A percentile compares a stretch with the other conserved stretches of the same genome.
Conservation (phyloP, 176 grass and related monocot genomes). For the Elaeis guineensis region DNA sequence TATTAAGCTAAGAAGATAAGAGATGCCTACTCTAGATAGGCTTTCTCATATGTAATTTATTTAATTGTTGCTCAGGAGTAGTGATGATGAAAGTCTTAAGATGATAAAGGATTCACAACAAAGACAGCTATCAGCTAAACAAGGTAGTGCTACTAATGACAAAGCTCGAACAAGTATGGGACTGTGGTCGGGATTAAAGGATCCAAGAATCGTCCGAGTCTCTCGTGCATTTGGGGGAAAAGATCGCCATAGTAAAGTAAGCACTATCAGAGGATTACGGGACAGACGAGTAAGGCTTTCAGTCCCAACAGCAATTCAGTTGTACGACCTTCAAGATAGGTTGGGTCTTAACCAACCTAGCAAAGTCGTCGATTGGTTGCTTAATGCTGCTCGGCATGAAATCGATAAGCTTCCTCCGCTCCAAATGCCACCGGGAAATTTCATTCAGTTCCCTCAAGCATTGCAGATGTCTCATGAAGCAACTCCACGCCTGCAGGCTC, state of each 20-base stretch:
- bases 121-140: no score
- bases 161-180: constrained; percentile 22
- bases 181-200: constrained; percentile 55
- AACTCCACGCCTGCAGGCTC: constrained; percentile 8
- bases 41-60: no score
- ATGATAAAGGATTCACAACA: no score
- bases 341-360: constrained; percentile 89
- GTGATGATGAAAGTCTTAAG: no score
- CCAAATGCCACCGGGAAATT: constrained; percentile 48
- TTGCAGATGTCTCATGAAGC: not conserved
- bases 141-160: no score
- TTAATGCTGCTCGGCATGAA: constrained; percentile 75
- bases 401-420: constrained; percentile 94
- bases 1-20: no score
- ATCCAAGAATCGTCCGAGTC: constrained; percentile 87
- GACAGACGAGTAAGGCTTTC: constrained; percentile 86
- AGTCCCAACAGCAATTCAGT: constrained; percentile 84
- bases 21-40: no score
- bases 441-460: constrained; percentile 3
- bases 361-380: constrained; percentile 96
- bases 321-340: constrained; percentile 95
- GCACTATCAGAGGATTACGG: constrained; percentile 68
- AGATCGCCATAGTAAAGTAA: constrained; percentile 94
- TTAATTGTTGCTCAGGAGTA: no score
- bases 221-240: constrained; percentile 86